Evolutionary conservation across 2,329 filamentous ascomycete genomes (phyloP).

Genomic region (Intubia oerlemansii): DNA sequence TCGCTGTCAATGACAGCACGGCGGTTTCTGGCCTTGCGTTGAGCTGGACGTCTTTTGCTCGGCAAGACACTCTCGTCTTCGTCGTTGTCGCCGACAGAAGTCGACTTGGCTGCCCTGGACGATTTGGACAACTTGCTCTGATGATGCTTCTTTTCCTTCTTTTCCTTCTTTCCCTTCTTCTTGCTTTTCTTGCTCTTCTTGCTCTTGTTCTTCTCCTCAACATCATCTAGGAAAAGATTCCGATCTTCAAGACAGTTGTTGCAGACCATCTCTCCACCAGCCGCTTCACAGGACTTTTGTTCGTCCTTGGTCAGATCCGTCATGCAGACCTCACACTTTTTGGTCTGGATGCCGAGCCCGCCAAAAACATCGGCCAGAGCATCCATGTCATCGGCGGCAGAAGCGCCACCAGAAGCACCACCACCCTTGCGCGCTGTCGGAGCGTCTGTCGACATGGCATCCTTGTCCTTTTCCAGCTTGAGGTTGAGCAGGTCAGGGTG

Average conservation of each 20-base stretch:
- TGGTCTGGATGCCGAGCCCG: conserved; percentile 55
- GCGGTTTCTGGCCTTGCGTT: conserved; percentile 23
- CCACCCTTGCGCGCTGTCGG: conserved; percentile 15
- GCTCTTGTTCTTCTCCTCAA: conserved; percentile 15
- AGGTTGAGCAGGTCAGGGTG: conserved; percentile 75
- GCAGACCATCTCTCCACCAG: conserved; percentile 31
- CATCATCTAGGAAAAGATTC: conserved; percentile 33
- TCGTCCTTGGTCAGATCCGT: conserved; percentile 39
- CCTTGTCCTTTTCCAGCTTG: conserved; percentile 71
- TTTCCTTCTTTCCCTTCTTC: conserved; percentile 18
- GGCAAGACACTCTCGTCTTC: conserved; percentile 10
- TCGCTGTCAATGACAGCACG: conserved; percentile 45
- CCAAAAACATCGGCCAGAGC: conserved; percentile 72
- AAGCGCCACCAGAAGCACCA: no score
- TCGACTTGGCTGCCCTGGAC: conserved; percentile 16
- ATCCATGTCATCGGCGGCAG: conserved; percentile 46
- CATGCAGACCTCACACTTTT: conserved; percentile 70
- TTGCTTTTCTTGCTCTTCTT: conserved; percentile 16
- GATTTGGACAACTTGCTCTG: conserved; percentile 13
- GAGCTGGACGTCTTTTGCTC: conserved; percentile 7
- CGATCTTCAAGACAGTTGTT: conserved; percentile 56
- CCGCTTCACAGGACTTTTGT: conserved; percentile 14
- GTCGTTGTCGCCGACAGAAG: conserved; percentile 13
- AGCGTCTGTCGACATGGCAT: conserved; percentile 49
- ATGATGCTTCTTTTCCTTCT: conserved; percentile 12